A percentile compares a stretch with the other conserved stretches of the same genome.
phyloP scores from a whole-genome alignment of 257 asterid species.

The Solanum virginianum region DNA sequence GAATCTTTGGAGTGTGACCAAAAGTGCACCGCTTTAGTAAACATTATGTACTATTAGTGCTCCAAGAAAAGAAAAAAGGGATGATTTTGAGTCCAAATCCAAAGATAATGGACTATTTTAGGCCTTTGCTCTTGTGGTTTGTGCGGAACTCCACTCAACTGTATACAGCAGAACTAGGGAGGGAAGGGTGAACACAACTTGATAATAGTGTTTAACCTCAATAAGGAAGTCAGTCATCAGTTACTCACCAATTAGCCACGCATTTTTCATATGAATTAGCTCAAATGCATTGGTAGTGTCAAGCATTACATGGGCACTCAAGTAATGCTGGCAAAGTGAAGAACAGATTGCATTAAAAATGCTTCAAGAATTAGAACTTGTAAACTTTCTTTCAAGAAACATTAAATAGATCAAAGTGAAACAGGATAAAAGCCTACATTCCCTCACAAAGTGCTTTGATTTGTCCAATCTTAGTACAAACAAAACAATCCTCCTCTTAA shows the following conservation, averaged over 20 bases:
- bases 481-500: background rate
- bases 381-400: background rate
- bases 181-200: background rate
- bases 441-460: background rate
- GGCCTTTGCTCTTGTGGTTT: background rate
- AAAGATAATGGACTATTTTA: no score
- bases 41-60: no score
- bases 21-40: no score
- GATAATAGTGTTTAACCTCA: slow-evolving; percentile 3
- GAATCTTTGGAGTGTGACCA: no score
- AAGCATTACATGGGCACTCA: background rate
- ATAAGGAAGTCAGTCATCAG: background rate
- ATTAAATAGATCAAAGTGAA: background rate
- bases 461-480: background rate
- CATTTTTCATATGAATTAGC: background rate
- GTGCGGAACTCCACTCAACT: background rate
- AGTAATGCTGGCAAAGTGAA: background rate
- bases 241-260: background rate
- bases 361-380: background rate
- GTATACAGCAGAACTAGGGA: background rate
- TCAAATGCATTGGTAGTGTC: background rate
- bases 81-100: no score
- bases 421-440: background rate
- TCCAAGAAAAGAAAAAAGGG: no score
- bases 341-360: background rate